Evolutionary conservation across 2,329 filamentous ascomycete species (phyloP).

Genomic region (Fonsecaea nubica): DNA sequence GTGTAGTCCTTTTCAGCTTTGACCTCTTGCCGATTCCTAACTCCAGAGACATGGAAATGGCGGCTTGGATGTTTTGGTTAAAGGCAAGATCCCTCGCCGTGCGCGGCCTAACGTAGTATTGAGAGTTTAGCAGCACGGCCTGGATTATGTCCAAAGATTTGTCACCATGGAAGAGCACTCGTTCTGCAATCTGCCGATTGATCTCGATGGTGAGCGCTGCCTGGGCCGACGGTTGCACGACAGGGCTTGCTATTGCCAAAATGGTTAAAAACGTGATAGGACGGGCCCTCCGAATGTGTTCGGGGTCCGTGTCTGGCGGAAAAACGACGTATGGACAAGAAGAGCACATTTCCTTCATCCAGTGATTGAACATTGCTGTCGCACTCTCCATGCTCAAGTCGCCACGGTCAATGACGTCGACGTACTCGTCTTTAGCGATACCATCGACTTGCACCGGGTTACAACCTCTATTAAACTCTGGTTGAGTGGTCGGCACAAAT

Average conservation of each 20-base stretch:
- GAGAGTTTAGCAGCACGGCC: conserved; percentile 71
- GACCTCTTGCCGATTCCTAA: conserved; percentile 72
- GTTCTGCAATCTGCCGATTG: conserved; percentile 74
- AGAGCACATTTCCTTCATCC: conserved; percentile 59
- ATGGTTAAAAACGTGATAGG: conserved; percentile 66
- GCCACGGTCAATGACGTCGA: conserved; percentile 57
- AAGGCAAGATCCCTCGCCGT: conserved; percentile 85
- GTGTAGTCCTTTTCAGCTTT: conserved; percentile 47
- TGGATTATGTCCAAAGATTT: conserved; percentile 87
- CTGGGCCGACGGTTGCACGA: conserved; percentile 61
- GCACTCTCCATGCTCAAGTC: conserved; percentile 61
- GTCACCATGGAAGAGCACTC: conserved; percentile 74
- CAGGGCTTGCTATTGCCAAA: conserved; percentile 60
- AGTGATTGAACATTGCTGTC: conserved; percentile 61
- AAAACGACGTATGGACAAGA: conserved; percentile 66
- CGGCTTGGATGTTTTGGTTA: conserved; percentile 82
- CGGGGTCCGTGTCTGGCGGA: conserved; percentile 58
- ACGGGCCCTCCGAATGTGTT: conserved; percentile 61
- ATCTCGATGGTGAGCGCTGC: conserved; percentile 69
- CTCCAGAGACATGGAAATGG: conserved; percentile 80
- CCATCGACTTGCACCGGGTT: neutral
- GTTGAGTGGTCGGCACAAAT: conserved; percentile 1
- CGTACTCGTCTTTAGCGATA: conserved; percentile 42
- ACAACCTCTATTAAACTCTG: conserved; percentile 22
- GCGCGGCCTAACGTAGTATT: conserved; percentile 85